phyloP scores from a whole-genome alignment of 805 yeast species.

The Starmera pachycereana region DNA sequence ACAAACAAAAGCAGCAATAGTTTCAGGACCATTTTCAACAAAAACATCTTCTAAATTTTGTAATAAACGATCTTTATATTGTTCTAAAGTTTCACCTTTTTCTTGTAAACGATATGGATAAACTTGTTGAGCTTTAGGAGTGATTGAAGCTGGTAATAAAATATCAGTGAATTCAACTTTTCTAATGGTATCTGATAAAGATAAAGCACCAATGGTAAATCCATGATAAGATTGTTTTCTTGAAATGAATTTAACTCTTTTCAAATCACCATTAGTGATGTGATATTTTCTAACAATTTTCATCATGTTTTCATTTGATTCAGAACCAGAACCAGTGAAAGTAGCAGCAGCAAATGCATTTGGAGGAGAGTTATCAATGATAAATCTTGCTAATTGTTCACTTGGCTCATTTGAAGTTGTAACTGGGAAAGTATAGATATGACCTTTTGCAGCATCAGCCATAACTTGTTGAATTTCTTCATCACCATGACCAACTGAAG shows the following conservation, averaged over 20 bases:
- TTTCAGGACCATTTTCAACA: constrained; percentile 30
- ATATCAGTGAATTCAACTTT: constrained; percentile 23
- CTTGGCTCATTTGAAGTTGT: constrained; percentile 25
- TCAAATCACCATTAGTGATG: constrained; percentile 30
- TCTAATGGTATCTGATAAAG: constrained; percentile 30
- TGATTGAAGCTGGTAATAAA: constrained; percentile 13
- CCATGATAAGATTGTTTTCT: constrained; percentile 40
- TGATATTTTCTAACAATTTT: constrained; percentile 43
- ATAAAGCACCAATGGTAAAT: constrained; percentile 34
- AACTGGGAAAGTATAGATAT: constrained; percentile 27
- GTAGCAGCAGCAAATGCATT: constrained; percentile 33
- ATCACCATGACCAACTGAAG: constrained; percentile 37
- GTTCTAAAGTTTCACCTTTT: constrained; percentile 26
- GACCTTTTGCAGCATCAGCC: constrained; percentile 26
- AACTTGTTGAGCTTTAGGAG: constrained; percentile 17
- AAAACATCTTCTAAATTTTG: constrained; percentile 32
- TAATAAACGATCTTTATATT: constrained; percentile 28
- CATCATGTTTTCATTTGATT: constrained; percentile 55
- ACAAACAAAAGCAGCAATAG: constrained; percentile 31
- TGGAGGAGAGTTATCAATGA: constrained; percentile 33
- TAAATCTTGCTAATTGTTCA: constrained; percentile 31
- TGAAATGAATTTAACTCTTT: constrained; percentile 33
- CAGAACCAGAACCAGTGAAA: constrained; percentile 52
- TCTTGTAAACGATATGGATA: constrained; percentile 21
- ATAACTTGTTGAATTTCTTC: constrained; percentile 30